Conservation (phyloP, 169 alveolate species). For the Plasmodium malariae region DNA sequence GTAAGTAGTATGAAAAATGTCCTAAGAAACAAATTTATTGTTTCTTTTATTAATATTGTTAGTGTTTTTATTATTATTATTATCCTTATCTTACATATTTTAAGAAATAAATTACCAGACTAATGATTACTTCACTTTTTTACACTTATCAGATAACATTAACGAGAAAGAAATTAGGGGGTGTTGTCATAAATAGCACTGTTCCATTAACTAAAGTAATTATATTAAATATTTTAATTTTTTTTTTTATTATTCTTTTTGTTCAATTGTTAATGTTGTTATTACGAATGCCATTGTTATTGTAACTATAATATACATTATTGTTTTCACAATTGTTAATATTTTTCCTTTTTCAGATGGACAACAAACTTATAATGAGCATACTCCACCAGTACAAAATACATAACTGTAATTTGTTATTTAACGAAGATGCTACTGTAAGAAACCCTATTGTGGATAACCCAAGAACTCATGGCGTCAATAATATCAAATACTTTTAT, state of each 20-base stretch:
- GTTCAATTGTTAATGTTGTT: neutral
- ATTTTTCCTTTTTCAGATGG: constrained; percentile 27
- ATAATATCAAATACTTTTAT: constrained; percentile 12
- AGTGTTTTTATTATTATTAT: neutral
- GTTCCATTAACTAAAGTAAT: constrained; percentile 80
- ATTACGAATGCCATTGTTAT: no score
- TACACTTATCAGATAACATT: constrained; percentile 77
- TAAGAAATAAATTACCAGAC: constrained; percentile 2
- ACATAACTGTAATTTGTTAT: constrained; percentile 93
- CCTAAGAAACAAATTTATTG: neutral
- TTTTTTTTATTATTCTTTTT: neutral
- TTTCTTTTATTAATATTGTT: neutral
- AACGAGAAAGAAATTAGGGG: constrained; percentile 85
- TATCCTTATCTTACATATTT: neutral
- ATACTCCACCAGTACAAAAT: constrained; percentile 94
- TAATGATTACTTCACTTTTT: neutral
- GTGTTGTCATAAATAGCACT: constrained; percentile 87
- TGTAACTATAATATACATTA: no score
- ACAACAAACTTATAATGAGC: constrained; percentile 73
- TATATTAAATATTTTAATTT: neutral
- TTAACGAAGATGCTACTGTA: constrained; percentile 95
- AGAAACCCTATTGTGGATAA: neutral
- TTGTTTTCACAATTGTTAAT: no score
- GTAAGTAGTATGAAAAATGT: constrained; percentile 2
- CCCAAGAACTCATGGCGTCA: neutral